Percentiles rank a stretch among this genome's conserved stretches.
These are phyloP conservation scores for Citrus sinensis DNA, from an alignment of 345 rosid genomes.

Conservation along the genomic window DVS_A1.0 CM039161.1:9329001-9329500, in stretches of 20 bases:
- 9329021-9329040: no score
- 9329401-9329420: constrained; percentile 13
- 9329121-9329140: no score
- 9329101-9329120: neutral
- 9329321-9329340: neutral
- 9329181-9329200: neutral
- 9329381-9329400: neutral
- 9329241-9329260: neutral
- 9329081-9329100: no score
- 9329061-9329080: neutral
- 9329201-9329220: neutral
- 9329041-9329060: neutral
- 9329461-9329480: no score
- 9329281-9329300: neutral
- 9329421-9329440: no score
- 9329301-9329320: neutral
- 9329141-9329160: neutral
- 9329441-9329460: no score
- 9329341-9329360: neutral
- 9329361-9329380: neutral
- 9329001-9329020: neutral
- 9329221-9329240: neutral
- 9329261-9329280: neutral
- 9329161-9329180: neutral
- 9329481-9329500: no score